Base-by-base conservation (phyloP, 2,329 filamentous ascomycete species). In the Monilinia laxa region DNA sequence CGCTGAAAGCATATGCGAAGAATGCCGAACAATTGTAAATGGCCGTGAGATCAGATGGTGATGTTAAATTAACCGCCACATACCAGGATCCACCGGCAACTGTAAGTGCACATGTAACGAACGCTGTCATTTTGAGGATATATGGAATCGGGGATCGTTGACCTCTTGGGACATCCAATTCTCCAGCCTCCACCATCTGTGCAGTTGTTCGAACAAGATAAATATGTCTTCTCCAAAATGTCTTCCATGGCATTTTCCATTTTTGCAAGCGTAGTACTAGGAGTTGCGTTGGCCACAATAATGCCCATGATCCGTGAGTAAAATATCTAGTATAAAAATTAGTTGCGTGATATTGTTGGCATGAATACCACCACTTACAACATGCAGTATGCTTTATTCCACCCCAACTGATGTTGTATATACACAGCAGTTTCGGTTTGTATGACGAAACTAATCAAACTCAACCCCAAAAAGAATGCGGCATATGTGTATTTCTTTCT, bases 311-410 rank as follows among this genome's bases (percentile, higher is more conserved):
- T 65, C 94, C 91, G 80, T 99, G 95, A 14, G 95, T 99, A 71
- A 99, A 84, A 79, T 96, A 90, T 54, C 85, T 87, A 73, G 9
- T 16, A 1, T 23, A 53, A 12, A 42, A 68, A 69, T 69, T 51
- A 59, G 53, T 60, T 52, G 42, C 38, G 20, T 38, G 3, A 4
- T 9, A 35, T 16, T 49, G 38, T 11, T 55, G 23, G 6, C 3
- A 52, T 23, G 25, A 28, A 25, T n/a, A 31, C 14, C 12, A 42
- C 42, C 42, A 77, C 80, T 80, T 80, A 97, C 83, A 99, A 87
- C 95, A 99, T 99, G 82, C 92, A 96, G 81, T 97, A 99, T n/a
- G 95, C 92, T 81, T 99, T 99, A 80, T 96, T 87, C 95, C 95
- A 99, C 70, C 90, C 88, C 70, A 97, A 80, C 68, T 95, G 88